phyloP scores from a whole-genome alignment of 306 rosid species.

The Clitoria ternatea region DNA sequence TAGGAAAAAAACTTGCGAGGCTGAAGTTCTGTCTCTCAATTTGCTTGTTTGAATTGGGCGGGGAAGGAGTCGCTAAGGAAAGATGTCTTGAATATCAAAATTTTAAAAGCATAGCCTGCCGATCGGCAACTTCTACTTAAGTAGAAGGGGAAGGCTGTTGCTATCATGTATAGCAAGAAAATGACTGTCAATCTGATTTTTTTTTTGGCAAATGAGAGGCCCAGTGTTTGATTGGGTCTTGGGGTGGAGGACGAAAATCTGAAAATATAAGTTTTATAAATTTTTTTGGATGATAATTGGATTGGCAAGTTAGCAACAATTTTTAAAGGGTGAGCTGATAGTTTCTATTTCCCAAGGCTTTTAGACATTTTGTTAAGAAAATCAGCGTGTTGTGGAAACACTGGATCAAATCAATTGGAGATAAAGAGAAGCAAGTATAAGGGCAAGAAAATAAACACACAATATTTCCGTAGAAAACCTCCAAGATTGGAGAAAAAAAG shows the following conservation, averaged over 20 bases:
- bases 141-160: not conserved
- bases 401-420: too few species aligned
- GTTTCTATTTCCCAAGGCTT: not conserved
- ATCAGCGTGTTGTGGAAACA: too few species aligned
- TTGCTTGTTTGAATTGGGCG: not conserved
- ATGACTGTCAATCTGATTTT: slow-evolving; percentile 2
- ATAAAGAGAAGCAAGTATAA: too few species aligned
- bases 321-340: not conserved
- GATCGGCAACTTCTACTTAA: not conserved
- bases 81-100: not conserved
- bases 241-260: not conserved
- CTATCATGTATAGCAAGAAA: not conserved
- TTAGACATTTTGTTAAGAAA: not conserved
- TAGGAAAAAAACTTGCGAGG: not conserved
- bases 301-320: not conserved
- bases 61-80: not conserved
- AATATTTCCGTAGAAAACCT: too few species aligned
- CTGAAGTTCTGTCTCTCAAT: not conserved
- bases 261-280: not conserved
- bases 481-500: too few species aligned
- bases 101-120: not conserved
- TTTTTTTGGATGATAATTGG: not conserved
- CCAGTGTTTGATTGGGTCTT: not conserved
- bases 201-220: not conserved
- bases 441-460: too few species aligned